These are phyloP conservation scores for Ceratocystis albifundus DNA, from an alignment of 2,329 filamentous ascomycete genomes.

Conservation along the genomic window DNA sequence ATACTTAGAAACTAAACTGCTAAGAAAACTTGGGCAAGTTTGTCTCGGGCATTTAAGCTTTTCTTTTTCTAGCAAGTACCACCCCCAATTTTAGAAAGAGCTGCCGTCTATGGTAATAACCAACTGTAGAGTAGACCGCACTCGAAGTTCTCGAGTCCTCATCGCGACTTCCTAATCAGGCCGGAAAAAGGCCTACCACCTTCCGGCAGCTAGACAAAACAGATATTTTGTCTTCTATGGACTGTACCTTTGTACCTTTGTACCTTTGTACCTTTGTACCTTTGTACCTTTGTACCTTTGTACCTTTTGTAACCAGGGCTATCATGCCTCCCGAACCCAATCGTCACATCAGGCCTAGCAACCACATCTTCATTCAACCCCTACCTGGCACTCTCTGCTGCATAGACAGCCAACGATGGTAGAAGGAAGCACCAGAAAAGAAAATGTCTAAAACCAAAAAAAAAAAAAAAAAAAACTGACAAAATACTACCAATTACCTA, in stretches of 20 bases:
- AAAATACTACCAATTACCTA: neutral
- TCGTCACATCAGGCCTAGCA: no score
- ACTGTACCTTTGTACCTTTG: no score
- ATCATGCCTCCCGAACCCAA: no score
- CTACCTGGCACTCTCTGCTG: neutral
- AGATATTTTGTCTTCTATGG: no score
- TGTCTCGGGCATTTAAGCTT: slow-evolving; percentile 1
- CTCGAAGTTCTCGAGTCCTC: neutral
- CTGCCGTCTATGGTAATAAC: neutral
- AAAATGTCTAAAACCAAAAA: no score
- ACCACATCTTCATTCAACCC: neutral
- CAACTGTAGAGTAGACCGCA: neutral
- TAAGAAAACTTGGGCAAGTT: neutral
- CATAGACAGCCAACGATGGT: neutral
- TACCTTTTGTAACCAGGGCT: no score
- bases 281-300: no score
- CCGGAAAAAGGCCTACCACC: no score
- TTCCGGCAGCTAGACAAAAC: no score
- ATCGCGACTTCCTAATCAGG: neutral
- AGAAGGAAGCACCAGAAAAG: neutral
- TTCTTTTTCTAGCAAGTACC: neutral
- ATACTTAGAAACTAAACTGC: neutral
- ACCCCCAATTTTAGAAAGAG: neutral
- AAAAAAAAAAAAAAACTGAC: neutral
- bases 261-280: no score